These are phyloP conservation scores for Penicillium riverlandense DNA, from an alignment of 495 filamentous ascomycete species.

Conservation along the genomic window DNA sequence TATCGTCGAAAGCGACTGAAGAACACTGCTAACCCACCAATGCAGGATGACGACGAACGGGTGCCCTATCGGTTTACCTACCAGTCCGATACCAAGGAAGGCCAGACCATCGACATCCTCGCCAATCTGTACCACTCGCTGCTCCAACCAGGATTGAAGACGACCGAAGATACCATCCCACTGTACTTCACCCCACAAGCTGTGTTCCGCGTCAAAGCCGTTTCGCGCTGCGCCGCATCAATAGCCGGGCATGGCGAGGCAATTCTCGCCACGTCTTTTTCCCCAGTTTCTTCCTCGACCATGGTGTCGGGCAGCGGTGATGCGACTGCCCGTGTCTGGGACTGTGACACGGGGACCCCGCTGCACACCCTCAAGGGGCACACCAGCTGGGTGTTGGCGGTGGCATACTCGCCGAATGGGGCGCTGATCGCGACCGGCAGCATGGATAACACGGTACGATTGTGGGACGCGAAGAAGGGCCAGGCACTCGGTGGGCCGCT, in stretches of 20 bases:
- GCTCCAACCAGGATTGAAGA: constrained; percentile 54
- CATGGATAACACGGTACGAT: constrained; percentile 84
- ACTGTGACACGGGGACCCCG: constrained; percentile 91
- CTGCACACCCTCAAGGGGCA: constrained; percentile 87
- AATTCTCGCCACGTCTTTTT: constrained; percentile 85
- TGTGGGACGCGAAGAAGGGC: constrained; percentile 86
- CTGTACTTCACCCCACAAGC: constrained; percentile 86
- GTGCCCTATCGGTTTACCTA: constrained; percentile 85
- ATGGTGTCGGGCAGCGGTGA: constrained; percentile 91
- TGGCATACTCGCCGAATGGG: constrained; percentile 80
- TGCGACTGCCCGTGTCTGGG: constrained; percentile 87
- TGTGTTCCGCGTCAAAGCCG: constrained; percentile 88
- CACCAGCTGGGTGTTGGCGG: constrained; percentile 84
- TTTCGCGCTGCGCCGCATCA: constrained; percentile 79
- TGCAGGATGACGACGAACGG: constrained; percentile 65
- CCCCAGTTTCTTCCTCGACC: constrained; percentile 68
- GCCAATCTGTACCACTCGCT: constrained; percentile 70
- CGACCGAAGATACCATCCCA: constrained; percentile 66
- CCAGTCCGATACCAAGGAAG: constrained; percentile 43
- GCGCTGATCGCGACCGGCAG: constrained; percentile 79
- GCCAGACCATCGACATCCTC: constrained; percentile 51
- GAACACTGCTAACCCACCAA: too few species aligned
- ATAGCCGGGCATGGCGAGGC: constrained; percentile 89
- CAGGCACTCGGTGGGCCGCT: constrained; percentile 66
- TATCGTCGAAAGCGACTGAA: not conserved